Evolutionary conservation across 495 filamentous ascomycete genomes (phyloP).

Genomic region (Penicillium paradoxum): DNA sequence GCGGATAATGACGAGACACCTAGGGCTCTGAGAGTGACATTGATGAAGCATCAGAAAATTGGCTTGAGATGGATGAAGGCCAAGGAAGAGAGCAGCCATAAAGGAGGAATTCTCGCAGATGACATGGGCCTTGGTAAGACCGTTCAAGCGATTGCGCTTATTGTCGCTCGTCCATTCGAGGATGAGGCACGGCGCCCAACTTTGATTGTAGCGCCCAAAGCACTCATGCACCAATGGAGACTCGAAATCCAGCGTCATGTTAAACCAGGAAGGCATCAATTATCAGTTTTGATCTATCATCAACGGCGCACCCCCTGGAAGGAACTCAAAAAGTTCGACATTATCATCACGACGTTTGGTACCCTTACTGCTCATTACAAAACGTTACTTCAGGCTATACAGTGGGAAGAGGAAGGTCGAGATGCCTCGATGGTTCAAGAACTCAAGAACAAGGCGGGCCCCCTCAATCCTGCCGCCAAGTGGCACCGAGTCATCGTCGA

Average conservation of each 20-base stretch:
- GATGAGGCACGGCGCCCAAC: constrained; percentile 70
- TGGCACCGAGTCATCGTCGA: constrained; percentile 89
- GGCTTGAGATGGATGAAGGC: constrained; percentile 78
- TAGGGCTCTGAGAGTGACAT: constrained; percentile 57
- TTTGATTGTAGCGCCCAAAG: constrained; percentile 81
- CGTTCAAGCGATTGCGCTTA: constrained; percentile 78
- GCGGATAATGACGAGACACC: constrained; percentile 71
- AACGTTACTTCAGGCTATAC: constrained; percentile 49
- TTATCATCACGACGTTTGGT: constrained; percentile 88
- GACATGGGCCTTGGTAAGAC: constrained; percentile 98
- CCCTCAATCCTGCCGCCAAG: constrained; percentile 58
- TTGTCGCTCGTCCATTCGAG: constrained; percentile 63
- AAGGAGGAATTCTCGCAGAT: constrained; percentile 82
- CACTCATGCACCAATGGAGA: constrained; percentile 86
- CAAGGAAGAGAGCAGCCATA: constrained; percentile 72
- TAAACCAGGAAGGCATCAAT: constrained; percentile 47
- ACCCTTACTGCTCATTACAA: constrained; percentile 61
- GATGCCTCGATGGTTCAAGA: constrained; percentile 14
- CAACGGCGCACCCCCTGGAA: constrained; percentile 51
- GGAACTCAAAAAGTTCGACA: constrained; percentile 64
- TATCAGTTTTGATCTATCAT: constrained; percentile 68
- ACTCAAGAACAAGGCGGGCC: constrained; percentile 40
- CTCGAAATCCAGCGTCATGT: constrained; percentile 75
- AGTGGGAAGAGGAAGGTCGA: constrained; percentile 31
- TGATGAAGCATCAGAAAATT: constrained; percentile 81